Evolutionary conservation across 2,329 filamentous ascomycete genomes (phyloP).

Genomic region (Domatiomyces globalis): DNA sequence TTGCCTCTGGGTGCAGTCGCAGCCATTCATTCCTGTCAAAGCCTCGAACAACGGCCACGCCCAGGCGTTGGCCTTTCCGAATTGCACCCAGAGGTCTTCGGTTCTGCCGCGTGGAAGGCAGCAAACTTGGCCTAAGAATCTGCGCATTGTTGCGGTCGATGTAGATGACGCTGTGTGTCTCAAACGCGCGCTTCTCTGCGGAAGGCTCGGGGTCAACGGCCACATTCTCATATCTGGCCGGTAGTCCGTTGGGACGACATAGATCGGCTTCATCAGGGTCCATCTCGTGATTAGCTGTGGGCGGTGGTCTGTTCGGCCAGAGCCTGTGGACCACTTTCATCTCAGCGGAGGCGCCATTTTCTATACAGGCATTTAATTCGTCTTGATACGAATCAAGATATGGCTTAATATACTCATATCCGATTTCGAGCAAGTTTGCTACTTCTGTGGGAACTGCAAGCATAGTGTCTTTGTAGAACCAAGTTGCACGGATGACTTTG

Average conservation of each 20-base stretch:
- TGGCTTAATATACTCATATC: conserved; percentile 70
- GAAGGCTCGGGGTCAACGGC: conserved; percentile 12
- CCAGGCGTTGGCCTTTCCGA: conserved; percentile 66
- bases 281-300: conserved; percentile 26
- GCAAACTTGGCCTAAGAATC: conserved; percentile 69
- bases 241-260: conserved; percentile 4
- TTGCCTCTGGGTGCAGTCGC: conserved; percentile 47
- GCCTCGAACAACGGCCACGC: conserved; percentile 74
- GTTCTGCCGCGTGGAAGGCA: conserved; percentile 73
- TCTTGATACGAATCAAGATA: conserved; percentile 90
- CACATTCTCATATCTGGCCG: conserved; percentile 9
- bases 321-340: conserved; percentile 75
- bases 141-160: conserved; percentile 64
- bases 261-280: conserved; percentile 15
- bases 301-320: conserved; percentile 41
- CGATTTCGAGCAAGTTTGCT: conserved; percentile 84
- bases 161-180: conserved; percentile 73
- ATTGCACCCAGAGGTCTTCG: conserved; percentile 72
- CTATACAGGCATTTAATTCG: conserved; percentile 76
- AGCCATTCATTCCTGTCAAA: conserved; percentile 71
- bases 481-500: conserved; percentile 70
- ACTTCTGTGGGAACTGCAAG: conserved; percentile 69
- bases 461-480: conserved; percentile 97
- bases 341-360: conserved; percentile 79
- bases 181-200: conserved; percentile 38